Base-by-base conservation (phyloP, 1,284 basidiomycete species). In the Tilletia setariae region DNA sequence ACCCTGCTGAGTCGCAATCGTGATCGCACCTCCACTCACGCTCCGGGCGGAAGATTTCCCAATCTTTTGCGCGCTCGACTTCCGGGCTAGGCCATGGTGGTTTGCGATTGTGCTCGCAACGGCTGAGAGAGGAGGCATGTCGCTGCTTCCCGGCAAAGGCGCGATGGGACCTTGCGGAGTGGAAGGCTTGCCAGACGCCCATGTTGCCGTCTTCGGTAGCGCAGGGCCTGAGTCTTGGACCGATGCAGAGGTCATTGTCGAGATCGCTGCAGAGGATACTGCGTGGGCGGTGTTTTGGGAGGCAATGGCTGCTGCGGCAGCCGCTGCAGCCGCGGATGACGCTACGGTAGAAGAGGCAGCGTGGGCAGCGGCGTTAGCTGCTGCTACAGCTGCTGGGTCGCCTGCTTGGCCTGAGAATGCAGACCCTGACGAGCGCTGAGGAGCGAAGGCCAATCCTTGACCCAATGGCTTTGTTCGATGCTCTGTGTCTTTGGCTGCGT, bases 401-500 rank as follows among this genome's bases (percentile, higher is more conserved):
- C 56, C 56, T 11, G 56, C 56, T 21, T 61, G 56, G n/a, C 35
- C 35, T 15, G 46, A n/a, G 21, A 19, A 19, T n/a, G 21, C 46
- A 49, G 16, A 23, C 16, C 46, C 46, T 49, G 19, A 19, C 35
- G 35, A 40, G 21, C 46, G 56, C 28, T 61, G 56, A 13, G 64
- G 64, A 6, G 53, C 47, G 64, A 65, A 56, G 9, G 42, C 44
- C 4, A 49, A 25, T 19, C 40, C 51, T 28, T 43, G 56, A 32
- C 56, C 56, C 8, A 61, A 30, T 4, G 79, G 76, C 68, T 80
- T 79, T 68, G 75, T 72, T 72, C 78, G 80, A 75, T 77, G 69
- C 63, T 82, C 80, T 43, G 79, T 76, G 62, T 82, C 80, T 64
- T 80, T 79, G 42, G 79, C 78, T 2, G 80, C 80, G 49, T 82